phyloP scores from a whole-genome alignment of 768 basidiomycete genomes.

The Mycena rebaudengoi region DNA sequence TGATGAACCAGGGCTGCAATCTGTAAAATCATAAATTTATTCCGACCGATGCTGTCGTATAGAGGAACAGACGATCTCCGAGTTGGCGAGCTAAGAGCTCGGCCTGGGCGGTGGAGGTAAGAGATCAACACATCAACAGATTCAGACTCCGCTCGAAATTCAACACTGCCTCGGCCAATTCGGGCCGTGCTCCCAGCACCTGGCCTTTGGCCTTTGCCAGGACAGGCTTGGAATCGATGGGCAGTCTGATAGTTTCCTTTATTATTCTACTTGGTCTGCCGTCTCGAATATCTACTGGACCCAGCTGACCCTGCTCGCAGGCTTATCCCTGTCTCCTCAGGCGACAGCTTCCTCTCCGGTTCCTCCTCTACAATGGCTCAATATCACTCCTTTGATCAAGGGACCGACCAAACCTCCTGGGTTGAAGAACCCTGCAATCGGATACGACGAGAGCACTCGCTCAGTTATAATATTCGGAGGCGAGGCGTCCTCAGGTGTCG shows the following conservation, averaged over 20 bases:
- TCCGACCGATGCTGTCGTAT: too few species aligned
- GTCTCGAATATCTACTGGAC: constrained; percentile 30
- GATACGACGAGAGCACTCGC: constrained; percentile 62
- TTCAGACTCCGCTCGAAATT: too few species aligned
- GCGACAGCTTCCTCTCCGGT: constrained; percentile 60
- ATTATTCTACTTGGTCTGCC: neutral
- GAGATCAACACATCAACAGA: too few species aligned
- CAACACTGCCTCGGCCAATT: too few species aligned
- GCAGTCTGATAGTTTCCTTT: neutral
- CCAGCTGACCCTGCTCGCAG: constrained; percentile 32
- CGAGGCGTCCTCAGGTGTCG: constrained; percentile 69
- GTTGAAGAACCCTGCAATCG: constrained; percentile 77
- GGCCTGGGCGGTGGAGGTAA: too few species aligned
- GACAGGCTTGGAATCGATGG: too few species aligned
- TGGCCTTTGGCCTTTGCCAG: too few species aligned
- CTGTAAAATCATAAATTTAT: too few species aligned
- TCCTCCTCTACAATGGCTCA: constrained; percentile 81
- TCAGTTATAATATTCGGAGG: constrained; percentile 80
- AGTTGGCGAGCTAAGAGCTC: too few species aligned
- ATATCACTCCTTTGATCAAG: constrained; percentile 63
- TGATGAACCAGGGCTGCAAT: too few species aligned
- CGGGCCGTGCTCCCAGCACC: too few species aligned
- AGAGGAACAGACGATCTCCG: too few species aligned
- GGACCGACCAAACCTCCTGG: constrained; percentile 67
- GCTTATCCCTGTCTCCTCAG: constrained; percentile 32